Conservation (phyloP, 371 early-diverging fungal species). For the Sporodiniella umbellata region DNA sequence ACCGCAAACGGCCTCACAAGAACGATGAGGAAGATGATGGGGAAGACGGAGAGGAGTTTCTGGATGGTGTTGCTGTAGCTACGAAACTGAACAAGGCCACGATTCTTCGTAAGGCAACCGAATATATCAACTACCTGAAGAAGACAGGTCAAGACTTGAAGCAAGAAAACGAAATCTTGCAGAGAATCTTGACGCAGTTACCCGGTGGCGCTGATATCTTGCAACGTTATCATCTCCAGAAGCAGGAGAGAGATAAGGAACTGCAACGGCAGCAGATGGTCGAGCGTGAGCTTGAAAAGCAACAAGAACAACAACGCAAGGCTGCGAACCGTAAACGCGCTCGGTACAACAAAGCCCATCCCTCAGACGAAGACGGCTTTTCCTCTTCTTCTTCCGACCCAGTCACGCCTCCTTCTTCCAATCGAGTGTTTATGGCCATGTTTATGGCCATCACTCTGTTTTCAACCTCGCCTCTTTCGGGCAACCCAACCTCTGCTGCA, state of each 20-base stretch:
- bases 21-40: conserved; percentile 57
- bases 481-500: no score
- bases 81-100: conserved; percentile 90
- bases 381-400: conserved; percentile 27
- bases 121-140: conserved; percentile 81
- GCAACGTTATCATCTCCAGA: conserved; percentile 30
- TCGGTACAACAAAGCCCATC: background rate
- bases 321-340: conserved; percentile 24
- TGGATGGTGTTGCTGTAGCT: conserved; percentile 67
- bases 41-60: conserved; percentile 60
- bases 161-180: conserved; percentile 49
- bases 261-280: conserved; percentile 21
- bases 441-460: conserved; percentile 43
- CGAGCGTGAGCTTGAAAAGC: conserved; percentile 29
- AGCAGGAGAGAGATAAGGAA: conserved; percentile 34
- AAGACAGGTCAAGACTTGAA: conserved; percentile 55
- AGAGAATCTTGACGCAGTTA: conserved; percentile 46
- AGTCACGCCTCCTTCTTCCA: conserved; percentile 27
- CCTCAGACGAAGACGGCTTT: conserved; percentile 26
- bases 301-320: conserved; percentile 30
- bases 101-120: conserved; percentile 81
- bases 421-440: conserved; percentile 43
- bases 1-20: conserved; percentile 10
- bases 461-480: conserved; percentile 43
- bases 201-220: conserved; percentile 55